These are phyloP conservation scores for Lichtheimia hyalospora DNA, from an alignment of 371 early-diverging fungal species.

Conservation along the genomic window DNA sequence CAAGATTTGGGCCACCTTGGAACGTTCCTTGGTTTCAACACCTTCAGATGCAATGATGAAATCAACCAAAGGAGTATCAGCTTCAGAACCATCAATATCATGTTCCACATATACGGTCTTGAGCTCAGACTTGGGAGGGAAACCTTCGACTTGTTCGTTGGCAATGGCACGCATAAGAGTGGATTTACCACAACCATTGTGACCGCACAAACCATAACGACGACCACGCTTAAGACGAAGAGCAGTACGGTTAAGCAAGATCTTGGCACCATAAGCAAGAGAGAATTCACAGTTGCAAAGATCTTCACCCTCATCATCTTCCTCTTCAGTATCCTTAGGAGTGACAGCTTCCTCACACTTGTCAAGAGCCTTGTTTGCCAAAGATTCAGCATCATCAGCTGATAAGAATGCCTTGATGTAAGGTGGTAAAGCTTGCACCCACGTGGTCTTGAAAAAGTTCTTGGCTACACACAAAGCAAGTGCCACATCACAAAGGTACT, in stretches of 20 bases:
- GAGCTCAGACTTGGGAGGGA: constrained; percentile 71
- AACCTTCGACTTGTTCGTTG: constrained; percentile 73
- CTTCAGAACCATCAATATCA: constrained; percentile 74
- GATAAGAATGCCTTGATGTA: constrained; percentile 52
- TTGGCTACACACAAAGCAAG: constrained; percentile 36
- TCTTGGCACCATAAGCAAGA: constrained; percentile 82
- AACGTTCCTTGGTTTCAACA: constrained; percentile 52
- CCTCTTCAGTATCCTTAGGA: constrained; percentile 42
- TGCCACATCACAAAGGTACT: constrained; percentile 47
- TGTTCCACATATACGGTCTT: constrained; percentile 77
- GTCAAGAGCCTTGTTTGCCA: constrained; percentile 23
- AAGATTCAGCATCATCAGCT: constrained; percentile 32
- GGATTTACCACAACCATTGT: constrained; percentile 88
- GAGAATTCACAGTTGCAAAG: constrained; percentile 82
- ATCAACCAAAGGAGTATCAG: constrained; percentile 71
- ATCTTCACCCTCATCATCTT: constrained; percentile 70
- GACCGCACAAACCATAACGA: constrained; percentile 83
- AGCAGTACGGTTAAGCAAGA: constrained; percentile 74
- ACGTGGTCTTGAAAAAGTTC: constrained; percentile 38
- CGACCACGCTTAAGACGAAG: constrained; percentile 76
- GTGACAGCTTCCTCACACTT: constrained; percentile 48
- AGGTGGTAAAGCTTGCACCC: constrained; percentile 45
- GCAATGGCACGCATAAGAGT: constrained; percentile 86
- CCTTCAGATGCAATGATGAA: constrained; percentile 58
- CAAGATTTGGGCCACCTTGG: constrained; percentile 58